Base-by-base conservation (phyloP, 306 rosid species). In the Glycine latifolia region DNA sequence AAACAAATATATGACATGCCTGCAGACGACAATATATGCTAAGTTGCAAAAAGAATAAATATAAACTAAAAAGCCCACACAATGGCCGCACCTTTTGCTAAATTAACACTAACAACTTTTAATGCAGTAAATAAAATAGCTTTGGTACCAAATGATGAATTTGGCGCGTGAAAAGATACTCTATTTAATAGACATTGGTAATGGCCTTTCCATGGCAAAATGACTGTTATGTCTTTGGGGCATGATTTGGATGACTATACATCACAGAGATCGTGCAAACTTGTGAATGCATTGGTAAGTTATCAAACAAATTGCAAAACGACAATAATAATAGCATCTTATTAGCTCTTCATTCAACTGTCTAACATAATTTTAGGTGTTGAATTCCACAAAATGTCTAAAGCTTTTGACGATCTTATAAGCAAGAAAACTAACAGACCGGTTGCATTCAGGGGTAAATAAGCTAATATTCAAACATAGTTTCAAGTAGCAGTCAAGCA, bases 301-400 rank as follows among this genome's bases (percentile, higher is more conserved):
- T 66, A 33, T 12, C 67, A 55, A 74, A 58, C 73, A 67, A 73
- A 77, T 31, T 73, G 70, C 77, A 48, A 12, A 48, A 50, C 60
- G 59, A 37, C 17, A 72, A 68, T 14, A 49, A 58, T 35, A 73
- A 15, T 58, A 54, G 44, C 76, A 39, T 58, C 59, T 67, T 67
- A 15, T 26, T 52, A 84, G 63, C 69, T 44, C 63, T 75, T 50
- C 37, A 47, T 35, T 50, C 67, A 52, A 67, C 35, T 26, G 17
- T 43, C 58, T 58, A 56, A 52, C n/a, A 71, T 43, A 47, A 44
- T 60, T 58, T 49, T 13, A 59, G 43, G 14, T 43, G 65, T 50
- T 59, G 50, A 72, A 63, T 31, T 43, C 47, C 43, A 37, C 9
- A 53, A 62, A 71, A 46, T 70, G 53, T 61, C n/a, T 46, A 12